Percentiles rank a stretch among this genome's conserved stretches.
phyloP scores from a whole-genome alignment of 2,329 filamentous ascomycete species.

The Fusarium caatingaense region DNA sequence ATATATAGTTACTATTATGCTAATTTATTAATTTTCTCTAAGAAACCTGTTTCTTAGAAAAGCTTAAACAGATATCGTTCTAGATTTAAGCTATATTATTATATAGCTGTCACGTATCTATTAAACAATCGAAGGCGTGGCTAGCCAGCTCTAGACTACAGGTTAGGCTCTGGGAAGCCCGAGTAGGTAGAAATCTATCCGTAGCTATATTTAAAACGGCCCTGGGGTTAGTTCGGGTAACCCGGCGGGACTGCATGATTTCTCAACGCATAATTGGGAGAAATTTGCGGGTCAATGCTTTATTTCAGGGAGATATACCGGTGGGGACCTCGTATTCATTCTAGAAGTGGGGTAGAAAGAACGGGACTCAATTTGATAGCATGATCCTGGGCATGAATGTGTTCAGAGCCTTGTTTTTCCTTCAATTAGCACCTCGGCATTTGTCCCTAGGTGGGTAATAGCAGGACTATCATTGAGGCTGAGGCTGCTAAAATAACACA shows the following conservation, averaged over 20 bases:
- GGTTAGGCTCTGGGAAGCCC: background rate
- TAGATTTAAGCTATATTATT: background rate
- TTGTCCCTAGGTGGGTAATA: background rate
- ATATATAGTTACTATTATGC: rapidly evolving
- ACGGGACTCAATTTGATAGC: background rate
- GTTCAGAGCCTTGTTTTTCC: background rate
- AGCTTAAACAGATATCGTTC: background rate
- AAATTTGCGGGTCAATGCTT: background rate
- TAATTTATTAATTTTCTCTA: rapidly evolving
- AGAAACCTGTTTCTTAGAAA: rapidly evolving
- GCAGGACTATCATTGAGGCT: background rate
- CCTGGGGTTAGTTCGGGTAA: background rate
- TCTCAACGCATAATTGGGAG: background rate
- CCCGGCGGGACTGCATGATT: background rate
- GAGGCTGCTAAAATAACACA: background rate
- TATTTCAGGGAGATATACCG: background rate
- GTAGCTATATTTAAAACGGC: background rate
- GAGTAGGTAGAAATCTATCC: background rate
- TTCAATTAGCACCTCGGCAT: background rate
- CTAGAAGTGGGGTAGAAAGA: background rate
- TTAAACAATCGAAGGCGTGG: background rate
- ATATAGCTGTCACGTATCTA: background rate
- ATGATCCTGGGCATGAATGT: background rate
- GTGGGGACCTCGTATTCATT: slow-evolving; percentile 18
- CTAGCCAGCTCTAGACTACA: background rate